Evolutionary conservation across 2,329 filamentous ascomycete genomes (phyloP), one percentile per base, ranked within the genome.

Genomic region (Alternaria hordeiaustralica): DNA sequence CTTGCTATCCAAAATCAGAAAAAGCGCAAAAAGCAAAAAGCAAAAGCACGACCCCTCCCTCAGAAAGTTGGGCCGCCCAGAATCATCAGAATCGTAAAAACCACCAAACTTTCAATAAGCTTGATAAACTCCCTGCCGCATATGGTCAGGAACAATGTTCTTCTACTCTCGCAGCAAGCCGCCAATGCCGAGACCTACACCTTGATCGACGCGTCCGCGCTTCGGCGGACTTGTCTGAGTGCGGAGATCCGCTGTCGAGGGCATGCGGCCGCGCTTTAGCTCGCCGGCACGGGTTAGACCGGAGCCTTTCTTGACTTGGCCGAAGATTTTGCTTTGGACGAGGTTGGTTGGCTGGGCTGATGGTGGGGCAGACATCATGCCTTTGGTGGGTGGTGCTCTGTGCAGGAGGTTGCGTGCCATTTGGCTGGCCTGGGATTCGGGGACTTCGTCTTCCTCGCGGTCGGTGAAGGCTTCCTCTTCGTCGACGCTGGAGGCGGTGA

Each of bases 371-470:
- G 74, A 72, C 70, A 70, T 70, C 13, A 71, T 67, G 20, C 65
- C 65, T 61, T 75, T 79, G n/a, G 81, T 70, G 50, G 82, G 76
- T 55, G 85, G 81, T 70, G 85, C 82, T 41, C 88, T 85, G 15
- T 90, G 89, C 66, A 93, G 85, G 88, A 95, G 89, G 69, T 89
- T 89, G 3, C 90, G 89, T 2, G 93, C 93, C 47, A 89, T 88
- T 67, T 92, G 91, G 72, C 90, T 94, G 9, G 93, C 92, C 73
- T 92, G 91, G 61, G 91, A 93, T 72, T 91, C 91, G 33, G 85
- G 87, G 0, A 94, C 81, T 46, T 91, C 88, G 66, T 91, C 87
- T 44, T 92, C 89, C 55, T 84, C 81, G 41, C 90, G 88, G 67
- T 91, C 87, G 41, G 92, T 89, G 47, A 81, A 81, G 6, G 81